Percentiles rank a stretch among this genome's conserved stretches.
These are phyloP conservation scores for Kurtzmaniella fragi DNA, from an alignment of 805 yeast species.

Conservation along the genomic window DNA sequence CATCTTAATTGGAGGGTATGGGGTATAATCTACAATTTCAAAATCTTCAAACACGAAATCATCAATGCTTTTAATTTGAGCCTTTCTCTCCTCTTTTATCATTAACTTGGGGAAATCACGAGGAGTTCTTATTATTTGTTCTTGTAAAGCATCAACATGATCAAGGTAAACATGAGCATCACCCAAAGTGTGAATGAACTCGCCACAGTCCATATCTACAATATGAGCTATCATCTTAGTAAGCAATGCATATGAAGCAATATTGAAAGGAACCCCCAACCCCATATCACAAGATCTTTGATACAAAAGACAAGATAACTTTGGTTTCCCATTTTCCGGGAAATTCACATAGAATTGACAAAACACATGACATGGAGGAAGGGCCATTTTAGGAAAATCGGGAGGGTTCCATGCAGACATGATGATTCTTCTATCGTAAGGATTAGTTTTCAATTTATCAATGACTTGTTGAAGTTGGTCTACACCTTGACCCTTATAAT, in stretches of 20 bases:
- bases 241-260: conserved; percentile 90
- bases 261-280: conserved; percentile 97
- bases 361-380: conserved; percentile 97
- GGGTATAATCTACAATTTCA: conserved; percentile 72
- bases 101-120: conserved; percentile 72
- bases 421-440: conserved; percentile 91
- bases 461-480: conserved; percentile 86
- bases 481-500: conserved; percentile 81
- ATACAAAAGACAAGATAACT: conserved; percentile 80
- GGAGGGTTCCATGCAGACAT: conserved; percentile 99
- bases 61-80: conserved; percentile 61
- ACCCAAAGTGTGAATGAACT: conserved; percentile 91
- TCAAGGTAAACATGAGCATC: conserved; percentile 94
- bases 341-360: conserved; percentile 91
- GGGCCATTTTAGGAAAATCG: conserved; percentile 88
- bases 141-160: conserved; percentile 86
- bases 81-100: conserved; percentile 52
- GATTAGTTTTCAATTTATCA: conserved; percentile 74
- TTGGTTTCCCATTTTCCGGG: conserved; percentile 59
- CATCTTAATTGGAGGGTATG: conserved; percentile 84
- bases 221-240: conserved; percentile 94
- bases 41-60: conserved; percentile 89
- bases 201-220: conserved; percentile 94
- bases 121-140: conserved; percentile 74
- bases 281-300: conserved; percentile 99